Percentiles rank a stretch among this genome's conserved stretches.
Conservation (phyloP, 116 monocot species). For the Phalaenopsis hybrid region DNA sequence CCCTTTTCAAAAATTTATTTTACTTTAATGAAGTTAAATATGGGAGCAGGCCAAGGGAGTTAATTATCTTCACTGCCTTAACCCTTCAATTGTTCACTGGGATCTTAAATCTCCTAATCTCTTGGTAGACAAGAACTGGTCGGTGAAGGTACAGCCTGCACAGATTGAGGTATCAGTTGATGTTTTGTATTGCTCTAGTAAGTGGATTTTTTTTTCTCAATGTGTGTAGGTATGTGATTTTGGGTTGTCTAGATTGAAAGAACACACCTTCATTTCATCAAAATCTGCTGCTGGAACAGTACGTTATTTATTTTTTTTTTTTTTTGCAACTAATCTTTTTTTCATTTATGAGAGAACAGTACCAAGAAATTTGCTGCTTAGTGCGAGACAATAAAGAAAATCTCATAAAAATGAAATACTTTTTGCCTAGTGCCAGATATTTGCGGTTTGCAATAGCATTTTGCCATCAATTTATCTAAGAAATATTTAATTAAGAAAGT, state of each 20-base stretch:
- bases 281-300: constrained; percentile 81
- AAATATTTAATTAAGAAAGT: too few relatives aligned
- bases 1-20: not conserved
- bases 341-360: not conserved
- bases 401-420: too few relatives aligned
- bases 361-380: too few relatives aligned
- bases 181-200: not conserved
- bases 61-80: constrained; percentile 87
- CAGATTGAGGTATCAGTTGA: not conserved
- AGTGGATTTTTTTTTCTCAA: not conserved
- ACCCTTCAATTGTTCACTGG: constrained; percentile 78
- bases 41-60: constrained; percentile 59
- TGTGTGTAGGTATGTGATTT: constrained; percentile 71
- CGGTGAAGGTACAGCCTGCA: constrained; percentile 53
- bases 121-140: constrained; percentile 84
- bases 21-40: constrained; percentile 5
- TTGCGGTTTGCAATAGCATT: too few relatives aligned
- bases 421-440: too few relatives aligned
- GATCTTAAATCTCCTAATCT: constrained; percentile 83
- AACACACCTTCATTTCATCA: constrained; percentile 70
- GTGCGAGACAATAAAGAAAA: too few relatives aligned
- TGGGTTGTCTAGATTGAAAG: constrained; percentile 83
- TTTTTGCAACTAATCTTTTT: not conserved
- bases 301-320: constrained; percentile 11
- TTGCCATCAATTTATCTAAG: too few relatives aligned